These are phyloP conservation scores for Penicillium soppii DNA, from an alignment of 495 filamentous ascomycete genomes.

Conservation along the genomic window DNA sequence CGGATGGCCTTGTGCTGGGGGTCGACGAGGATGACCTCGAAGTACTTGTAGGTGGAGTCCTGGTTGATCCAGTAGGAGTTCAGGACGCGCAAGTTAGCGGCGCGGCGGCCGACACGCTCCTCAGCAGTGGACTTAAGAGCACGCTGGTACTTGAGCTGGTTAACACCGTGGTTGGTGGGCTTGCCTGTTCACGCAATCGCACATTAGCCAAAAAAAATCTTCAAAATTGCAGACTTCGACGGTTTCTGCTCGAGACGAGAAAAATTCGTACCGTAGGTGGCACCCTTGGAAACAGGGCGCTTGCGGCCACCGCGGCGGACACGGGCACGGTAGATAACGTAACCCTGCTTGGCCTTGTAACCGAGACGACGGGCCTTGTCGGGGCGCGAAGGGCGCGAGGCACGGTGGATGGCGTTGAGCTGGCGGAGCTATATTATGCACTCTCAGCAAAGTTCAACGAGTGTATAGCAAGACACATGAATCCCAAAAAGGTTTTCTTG, in stretches of 20 bases:
- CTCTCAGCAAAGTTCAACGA: constrained; percentile 99
- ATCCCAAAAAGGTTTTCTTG: constrained; percentile 25
- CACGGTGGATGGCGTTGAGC: constrained; percentile 98
- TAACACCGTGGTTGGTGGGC: constrained; percentile 99
- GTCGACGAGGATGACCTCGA: constrained; percentile 98
- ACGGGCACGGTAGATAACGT: constrained; percentile 98
- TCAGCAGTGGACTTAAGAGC: constrained; percentile 95
- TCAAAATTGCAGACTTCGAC: background rate
- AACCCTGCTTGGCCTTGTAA: constrained; percentile 99
- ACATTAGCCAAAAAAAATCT: constrained; percentile 8
- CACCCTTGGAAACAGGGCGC: constrained; percentile 93
- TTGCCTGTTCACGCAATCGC: constrained; percentile 63
- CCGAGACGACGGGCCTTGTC: constrained; percentile 99
- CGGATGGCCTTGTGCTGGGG: constrained; percentile 99
- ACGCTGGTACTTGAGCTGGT: constrained; percentile 99
- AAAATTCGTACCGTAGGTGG: constrained; percentile 82
- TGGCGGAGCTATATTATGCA: constrained; percentile 99
- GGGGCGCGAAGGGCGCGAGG: constrained; percentile 94
- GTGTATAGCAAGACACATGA: constrained; percentile 84
- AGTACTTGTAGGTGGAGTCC: constrained; percentile 99
- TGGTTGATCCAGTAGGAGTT: constrained; percentile 99
- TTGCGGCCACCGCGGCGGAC: constrained; percentile 98
- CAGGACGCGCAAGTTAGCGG: constrained; percentile 96
- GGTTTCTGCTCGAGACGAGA: background rate
- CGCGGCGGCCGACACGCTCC: constrained; percentile 98